phyloP scores from a whole-genome alignment of 164 flowering plant species.

The Stephania japonica region DNA sequence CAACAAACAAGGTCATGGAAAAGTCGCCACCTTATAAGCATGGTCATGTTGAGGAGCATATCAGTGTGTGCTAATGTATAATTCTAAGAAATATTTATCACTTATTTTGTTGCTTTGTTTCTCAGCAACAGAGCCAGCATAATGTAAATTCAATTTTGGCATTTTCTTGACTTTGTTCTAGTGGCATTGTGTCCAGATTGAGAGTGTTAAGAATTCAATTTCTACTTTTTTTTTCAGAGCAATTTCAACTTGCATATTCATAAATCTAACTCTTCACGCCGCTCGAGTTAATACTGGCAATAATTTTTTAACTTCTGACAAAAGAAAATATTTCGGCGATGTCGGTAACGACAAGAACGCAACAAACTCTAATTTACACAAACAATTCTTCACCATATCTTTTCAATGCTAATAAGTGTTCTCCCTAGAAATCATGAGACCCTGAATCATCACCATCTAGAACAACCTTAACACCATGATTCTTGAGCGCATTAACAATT shows the following conservation, averaged over 20 bases:
- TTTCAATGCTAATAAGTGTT: neutral
- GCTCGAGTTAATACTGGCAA: too few species aligned
- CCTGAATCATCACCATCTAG: conserved; percentile 35
- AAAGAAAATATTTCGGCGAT: too few species aligned
- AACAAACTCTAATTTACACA: neutral
- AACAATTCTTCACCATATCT: neutral
- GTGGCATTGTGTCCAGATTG: neutral
- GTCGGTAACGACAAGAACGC: neutral
- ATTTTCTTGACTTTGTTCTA: neutral
- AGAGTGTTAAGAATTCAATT: neutral
- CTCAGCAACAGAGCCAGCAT: neutral
- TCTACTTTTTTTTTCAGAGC: too few species aligned
- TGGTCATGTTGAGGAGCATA: neutral
- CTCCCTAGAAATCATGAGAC: neutral
- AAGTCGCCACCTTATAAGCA: neutral
- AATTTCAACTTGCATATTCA: too few species aligned
- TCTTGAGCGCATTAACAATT: conserved; percentile 69
- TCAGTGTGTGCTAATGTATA: neutral
- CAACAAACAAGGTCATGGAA: neutral
- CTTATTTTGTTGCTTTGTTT: neutral
- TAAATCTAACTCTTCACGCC: too few species aligned
- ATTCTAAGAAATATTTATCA: neutral
- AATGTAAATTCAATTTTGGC: neutral
- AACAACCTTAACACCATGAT: conserved; percentile 61
- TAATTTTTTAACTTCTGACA: too few species aligned